Base-by-base conservation (phyloP, 176 grass and related monocot species). In the Elymus sibiricus region DNA sequence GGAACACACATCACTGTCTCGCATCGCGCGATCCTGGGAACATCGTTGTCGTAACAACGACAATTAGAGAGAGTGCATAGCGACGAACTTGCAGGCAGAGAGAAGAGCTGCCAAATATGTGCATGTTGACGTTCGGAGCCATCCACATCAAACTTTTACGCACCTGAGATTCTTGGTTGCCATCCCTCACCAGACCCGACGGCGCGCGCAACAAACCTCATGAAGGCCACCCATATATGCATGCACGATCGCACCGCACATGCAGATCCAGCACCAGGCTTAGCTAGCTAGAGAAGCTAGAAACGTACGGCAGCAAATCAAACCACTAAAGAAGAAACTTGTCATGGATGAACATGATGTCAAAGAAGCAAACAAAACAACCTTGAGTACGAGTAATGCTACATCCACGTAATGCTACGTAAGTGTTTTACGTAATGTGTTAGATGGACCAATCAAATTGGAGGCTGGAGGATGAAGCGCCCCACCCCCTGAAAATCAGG, bases 91-190 rank as follows among this genome's bases (percentile, higher is more conserved):
- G 47, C 34, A 44, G 49, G 31, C 27, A 24, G 32, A 16, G 28
- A 55, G 28, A 53, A 55, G 19, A 24, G 8, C 49, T 53, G 49
- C 49, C 49, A 53, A 53, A 53, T 19, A 53, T 53, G 49, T 53
- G 16, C 49, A 53, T 53, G 15, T 51, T 17, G 47, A 51, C 17
- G 47, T 53, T 53, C 15, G 49, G 49, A 53, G 37, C 43, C 74
- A 64, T 71, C 71, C 79, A 31, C 83, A 76, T 86, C 84, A 74
- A 21, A 27, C 65, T 58, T 69, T 86, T 90, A 86, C 15, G 88
- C 79, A 85, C 65, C 65, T 71, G 26, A 32, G 35, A 78, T 82
- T 83, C 2, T 74, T n/a, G 28, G 76, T 63, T 60, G 73, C 56
- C 40, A 4, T 21, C 53, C 19, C 28, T 28, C 24, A 74, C 70